Percentiles rank a stretch among this genome's conserved stretches.
phyloP scores from a whole-genome alignment of 441 rosid species.

The Pelargonium myrrhifolium region DNA sequence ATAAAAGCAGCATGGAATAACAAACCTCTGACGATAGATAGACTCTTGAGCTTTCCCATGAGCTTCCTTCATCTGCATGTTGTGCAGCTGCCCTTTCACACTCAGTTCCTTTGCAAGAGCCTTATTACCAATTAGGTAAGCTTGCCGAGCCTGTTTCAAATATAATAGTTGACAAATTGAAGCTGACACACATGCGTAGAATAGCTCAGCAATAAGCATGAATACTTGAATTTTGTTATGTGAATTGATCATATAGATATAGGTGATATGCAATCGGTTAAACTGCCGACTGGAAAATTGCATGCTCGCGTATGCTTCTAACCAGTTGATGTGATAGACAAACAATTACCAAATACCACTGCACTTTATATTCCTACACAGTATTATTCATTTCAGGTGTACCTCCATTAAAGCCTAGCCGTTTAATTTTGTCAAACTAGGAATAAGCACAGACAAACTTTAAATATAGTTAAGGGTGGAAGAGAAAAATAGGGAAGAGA shows the following conservation, averaged over 20 bases:
- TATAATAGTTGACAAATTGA: neutral
- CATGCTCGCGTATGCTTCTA: neutral
- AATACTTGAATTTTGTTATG: neutral
- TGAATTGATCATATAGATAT: slow-evolving; percentile 2
- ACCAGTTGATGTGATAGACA: neutral
- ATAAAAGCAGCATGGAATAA: slow-evolving; percentile 17
- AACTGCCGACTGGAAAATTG: neutral
- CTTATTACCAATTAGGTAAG: slow-evolving; percentile 82
- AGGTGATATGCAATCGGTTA: neutral
- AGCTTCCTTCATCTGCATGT: slow-evolving; percentile 91
- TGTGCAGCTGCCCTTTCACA: slow-evolving; percentile 82
- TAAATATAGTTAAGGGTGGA: no score
- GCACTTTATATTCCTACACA: no score
- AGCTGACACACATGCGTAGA: slow-evolving; percentile 12
- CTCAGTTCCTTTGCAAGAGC: slow-evolving; percentile 90
- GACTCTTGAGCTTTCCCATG: slow-evolving; percentile 95
- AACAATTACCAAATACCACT: neutral
- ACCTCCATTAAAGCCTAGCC: no score
- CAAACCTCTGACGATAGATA: slow-evolving; percentile 85
- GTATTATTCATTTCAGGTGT: no score
- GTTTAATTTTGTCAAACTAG: no score
- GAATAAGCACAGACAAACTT: no score
- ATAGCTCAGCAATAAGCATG: neutral
- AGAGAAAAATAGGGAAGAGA: no score
- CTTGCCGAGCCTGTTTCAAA: slow-evolving; percentile 67